Conservation (phyloP, 2,329 filamentous ascomycete species). For the Aspergillus ruber region DNA sequence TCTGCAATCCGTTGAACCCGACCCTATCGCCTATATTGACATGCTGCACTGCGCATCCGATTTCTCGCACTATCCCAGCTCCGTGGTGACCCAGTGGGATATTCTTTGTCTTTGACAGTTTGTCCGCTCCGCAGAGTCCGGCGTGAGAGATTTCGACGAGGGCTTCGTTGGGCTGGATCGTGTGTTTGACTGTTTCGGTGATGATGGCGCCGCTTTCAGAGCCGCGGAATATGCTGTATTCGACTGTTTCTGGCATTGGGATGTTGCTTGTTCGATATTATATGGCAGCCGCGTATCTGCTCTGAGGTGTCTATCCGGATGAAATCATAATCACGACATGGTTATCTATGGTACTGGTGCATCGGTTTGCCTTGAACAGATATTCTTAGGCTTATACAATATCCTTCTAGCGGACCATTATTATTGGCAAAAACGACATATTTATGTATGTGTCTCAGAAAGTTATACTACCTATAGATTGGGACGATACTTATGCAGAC, state of each 20-base stretch:
- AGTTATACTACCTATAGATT: too few relatives aligned
- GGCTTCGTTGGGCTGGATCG: constrained; percentile 3
- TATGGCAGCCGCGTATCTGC: background rate
- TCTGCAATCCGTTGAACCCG: constrained; percentile 15
- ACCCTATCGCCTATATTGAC: constrained; percentile 12
- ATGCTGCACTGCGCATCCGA: constrained; percentile 8
- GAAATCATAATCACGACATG: background rate
- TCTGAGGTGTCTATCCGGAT: background rate
- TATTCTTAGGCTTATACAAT: background rate
- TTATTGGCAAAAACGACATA: too few relatives aligned
- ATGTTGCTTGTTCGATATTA: background rate
- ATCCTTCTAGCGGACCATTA: too few relatives aligned
- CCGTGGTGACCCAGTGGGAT: constrained; percentile 15
- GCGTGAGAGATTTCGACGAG: constrained; percentile 11
- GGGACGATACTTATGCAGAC: too few relatives aligned
- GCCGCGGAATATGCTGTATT: constrained; percentile 7
- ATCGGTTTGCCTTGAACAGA: background rate
- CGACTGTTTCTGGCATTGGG: constrained; percentile 3
- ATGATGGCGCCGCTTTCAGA: constrained; percentile 2
- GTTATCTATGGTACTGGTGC: background rate
- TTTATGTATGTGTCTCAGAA: too few relatives aligned
- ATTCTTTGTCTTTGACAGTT: constrained; percentile 4
- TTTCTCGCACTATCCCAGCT: constrained; percentile 14
- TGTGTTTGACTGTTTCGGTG: constrained; percentile 1
- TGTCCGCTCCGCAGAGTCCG: constrained; percentile 12